Percentiles rank a stretch among this genome's conserved stretches.
phyloP scores from a whole-genome alignment of 2,329 filamentous ascomycete genomes.

The Botrytis porri region DNA sequence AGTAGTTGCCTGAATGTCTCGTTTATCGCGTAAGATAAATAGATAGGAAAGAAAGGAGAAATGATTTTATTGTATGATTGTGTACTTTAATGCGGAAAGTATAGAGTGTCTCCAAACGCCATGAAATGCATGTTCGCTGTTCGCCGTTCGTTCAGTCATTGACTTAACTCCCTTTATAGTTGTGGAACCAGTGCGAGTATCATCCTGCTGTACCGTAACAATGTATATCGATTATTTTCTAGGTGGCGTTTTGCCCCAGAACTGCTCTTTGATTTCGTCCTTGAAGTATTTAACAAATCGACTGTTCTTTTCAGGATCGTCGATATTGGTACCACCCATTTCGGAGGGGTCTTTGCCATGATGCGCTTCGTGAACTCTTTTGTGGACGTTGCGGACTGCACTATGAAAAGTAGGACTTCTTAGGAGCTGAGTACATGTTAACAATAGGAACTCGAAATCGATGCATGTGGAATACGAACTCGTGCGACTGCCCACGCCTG shows the following conservation, averaged over 20 bases:
- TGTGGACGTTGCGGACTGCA: constrained; percentile 49
- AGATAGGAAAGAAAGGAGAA: not conserved
- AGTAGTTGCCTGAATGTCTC: not conserved
- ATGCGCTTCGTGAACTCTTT: constrained; percentile 39
- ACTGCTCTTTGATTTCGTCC: constrained; percentile 51
- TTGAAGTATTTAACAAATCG: constrained; percentile 49
- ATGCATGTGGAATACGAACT: constrained; percentile 25
- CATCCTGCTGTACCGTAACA: not conserved
- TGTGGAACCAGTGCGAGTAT: not conserved
- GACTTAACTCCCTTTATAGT: not conserved
- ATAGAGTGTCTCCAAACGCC: not conserved
- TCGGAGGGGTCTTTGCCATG: constrained; percentile 49
- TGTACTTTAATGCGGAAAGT: not conserved
- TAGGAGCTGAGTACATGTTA: constrained; percentile 44
- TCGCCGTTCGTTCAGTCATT: not conserved
- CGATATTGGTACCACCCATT: constrained; percentile 48
- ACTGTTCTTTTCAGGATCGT: constrained; percentile 36
- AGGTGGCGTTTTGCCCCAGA: constrained; percentile 34
- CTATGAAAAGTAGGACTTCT: constrained; percentile 54
- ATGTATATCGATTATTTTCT: constrained; percentile 27
- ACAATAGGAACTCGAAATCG: not conserved
- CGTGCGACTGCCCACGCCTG: constrained; percentile 33
- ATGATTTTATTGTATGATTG: not conserved
- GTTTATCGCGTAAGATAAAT: too few relatives aligned
- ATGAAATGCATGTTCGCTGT: not conserved